Percentiles rank a stretch among this genome's conserved stretches.
Conservation (phyloP, 352 stramenopile genomes). For the Pythium apleroticum region DNA sequence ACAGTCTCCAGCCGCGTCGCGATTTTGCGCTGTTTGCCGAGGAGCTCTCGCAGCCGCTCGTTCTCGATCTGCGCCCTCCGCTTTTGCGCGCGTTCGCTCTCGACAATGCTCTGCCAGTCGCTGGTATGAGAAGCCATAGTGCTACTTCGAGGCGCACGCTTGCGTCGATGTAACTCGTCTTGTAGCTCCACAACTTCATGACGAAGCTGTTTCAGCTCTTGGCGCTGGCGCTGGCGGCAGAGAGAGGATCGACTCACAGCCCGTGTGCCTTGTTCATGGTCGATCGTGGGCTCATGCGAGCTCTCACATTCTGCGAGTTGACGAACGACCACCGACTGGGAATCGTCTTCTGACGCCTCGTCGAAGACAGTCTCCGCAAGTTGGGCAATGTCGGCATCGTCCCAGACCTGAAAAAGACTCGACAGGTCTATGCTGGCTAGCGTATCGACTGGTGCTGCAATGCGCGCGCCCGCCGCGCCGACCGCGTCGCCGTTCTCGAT, state of each 20-base stretch:
- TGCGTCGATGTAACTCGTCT: background rate
- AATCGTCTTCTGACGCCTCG: background rate
- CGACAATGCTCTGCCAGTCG: background rate
- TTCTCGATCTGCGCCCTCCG: background rate
- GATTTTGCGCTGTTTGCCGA: background rate
- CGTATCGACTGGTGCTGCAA: background rate
- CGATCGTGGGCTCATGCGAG: background rate
- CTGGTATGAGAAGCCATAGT: background rate
- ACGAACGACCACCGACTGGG: too few species aligned
- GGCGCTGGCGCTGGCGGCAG: background rate
- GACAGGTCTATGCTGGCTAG: background rate
- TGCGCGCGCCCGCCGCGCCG: too few species aligned
- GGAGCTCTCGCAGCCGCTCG: background rate
- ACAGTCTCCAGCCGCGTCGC: background rate
- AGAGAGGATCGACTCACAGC: background rate
- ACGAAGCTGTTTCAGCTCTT: background rate
- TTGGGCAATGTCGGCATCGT: background rate
- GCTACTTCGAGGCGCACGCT: background rate
- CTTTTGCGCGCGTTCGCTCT: background rate
- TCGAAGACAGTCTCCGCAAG: background rate
- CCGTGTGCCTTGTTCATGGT: background rate
- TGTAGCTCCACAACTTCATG: background rate
- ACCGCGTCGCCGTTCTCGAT: background rate
- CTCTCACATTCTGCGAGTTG: too few species aligned
- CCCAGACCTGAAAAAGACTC: background rate